A percentile compares a stretch with the other conserved stretches of the same genome.
Conservation (phyloP, 2,329 filamentous ascomycete genomes). For the Diaporthe batatas region DNA sequence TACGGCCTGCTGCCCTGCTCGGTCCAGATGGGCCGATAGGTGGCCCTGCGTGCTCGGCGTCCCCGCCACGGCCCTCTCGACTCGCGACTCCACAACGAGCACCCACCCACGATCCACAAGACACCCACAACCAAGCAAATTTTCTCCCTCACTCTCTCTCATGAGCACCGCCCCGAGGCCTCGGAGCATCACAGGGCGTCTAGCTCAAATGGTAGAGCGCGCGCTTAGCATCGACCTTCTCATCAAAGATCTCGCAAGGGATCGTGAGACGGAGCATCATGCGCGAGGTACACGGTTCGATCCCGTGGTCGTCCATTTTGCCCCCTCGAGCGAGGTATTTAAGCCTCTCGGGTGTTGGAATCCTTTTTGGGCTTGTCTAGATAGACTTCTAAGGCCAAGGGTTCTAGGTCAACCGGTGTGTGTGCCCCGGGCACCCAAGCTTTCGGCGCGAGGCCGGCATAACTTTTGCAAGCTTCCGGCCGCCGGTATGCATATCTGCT, state of each 20-base stretch:
- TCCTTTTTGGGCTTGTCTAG: background rate
- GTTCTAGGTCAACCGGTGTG: too few species aligned
- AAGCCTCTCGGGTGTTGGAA: background rate
- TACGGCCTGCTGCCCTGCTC: background rate
- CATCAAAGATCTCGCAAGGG: background rate
- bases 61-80: background rate
- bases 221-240: slow-evolving; percentile 30
- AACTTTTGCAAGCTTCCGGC: background rate
- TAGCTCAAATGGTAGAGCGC: slow-evolving; percentile 39
- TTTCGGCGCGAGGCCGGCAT: background rate
- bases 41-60: slow-evolving; percentile 6
- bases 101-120: slow-evolving; percentile 8
- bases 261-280: background rate
- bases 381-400: background rate
- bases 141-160: background rate
- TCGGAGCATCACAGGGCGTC: slow-evolving; percentile 18
- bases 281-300: slow-evolving; percentile 38
- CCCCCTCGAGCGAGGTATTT: background rate
- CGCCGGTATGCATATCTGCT: background rate
- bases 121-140: slow-evolving; percentile 21
- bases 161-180: background rate
- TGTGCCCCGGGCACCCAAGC: too few species aligned
- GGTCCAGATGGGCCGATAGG: background rate
- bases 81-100: background rate
- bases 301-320: slow-evolving; percentile 26